Evolutionary conservation across 352 stramenopile species (phyloP), one percentile per base, ranked within the genome.

Genomic region (Thraustochytrium sp.): DNA sequence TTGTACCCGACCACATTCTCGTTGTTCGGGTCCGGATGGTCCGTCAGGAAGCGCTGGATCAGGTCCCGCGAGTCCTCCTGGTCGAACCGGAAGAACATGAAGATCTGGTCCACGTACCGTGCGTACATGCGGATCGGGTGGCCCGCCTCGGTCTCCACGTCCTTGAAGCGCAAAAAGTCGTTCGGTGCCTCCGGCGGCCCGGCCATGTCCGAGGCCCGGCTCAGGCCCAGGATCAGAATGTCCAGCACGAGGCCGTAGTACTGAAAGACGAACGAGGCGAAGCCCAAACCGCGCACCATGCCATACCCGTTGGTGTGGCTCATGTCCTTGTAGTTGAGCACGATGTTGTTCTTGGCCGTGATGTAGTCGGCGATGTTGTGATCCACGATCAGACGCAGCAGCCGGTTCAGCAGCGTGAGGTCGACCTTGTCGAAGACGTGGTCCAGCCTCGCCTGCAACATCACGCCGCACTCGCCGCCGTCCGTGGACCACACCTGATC

Each of bases 301-400:
- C 97, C 97, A 88, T 99, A 99, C 42, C 93, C 97, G 90, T 99
- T 99, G 26, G 96, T 99, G 90, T 99, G 97, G 93, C 98, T 98
- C 97, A 99, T 99, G 85, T 99, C 97, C 89, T 99, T 99, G 85
- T 89, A 92, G 55, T 92, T 93, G 26, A 99, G 89, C 72, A 97
- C 93, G 59, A 99, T 93, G 88, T 99, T 99, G 90, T 99, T 99
- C 91, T 99, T 99, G 2, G 96, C 96, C 16, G 96, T 99, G 93
- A 99, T 99, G 90, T 99, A 99, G 86, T 99, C 97, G 13, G 97
- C 97, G 84, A 99, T 99, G 87, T 99, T 99, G 89, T 99, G 97
- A 89, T 99, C 97, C 54, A 99, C 91, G 89, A 99, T 98, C 61
- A 99, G 89, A 11, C 97, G 93, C 77, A 99, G 87, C 36, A 99